Base-by-base conservation (phyloP, 345 rosid species). In the Adansonia digitata region DNA sequence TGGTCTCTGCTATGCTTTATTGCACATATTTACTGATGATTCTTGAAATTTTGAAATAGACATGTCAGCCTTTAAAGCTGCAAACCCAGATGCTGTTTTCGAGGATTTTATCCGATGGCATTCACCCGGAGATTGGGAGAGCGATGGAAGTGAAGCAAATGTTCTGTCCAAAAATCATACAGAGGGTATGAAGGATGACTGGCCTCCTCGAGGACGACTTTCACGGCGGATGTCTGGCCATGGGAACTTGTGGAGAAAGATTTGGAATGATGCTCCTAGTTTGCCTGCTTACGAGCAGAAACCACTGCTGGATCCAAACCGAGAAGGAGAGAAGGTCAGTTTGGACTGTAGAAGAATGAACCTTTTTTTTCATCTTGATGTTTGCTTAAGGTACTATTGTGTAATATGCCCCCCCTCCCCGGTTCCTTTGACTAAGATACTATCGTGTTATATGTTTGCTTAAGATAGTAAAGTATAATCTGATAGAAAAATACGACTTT, bases 71-170 rank as follows among this genome's bases (percentile, higher is more conserved):
- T 95, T 95, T 84, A 91, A 95, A 91, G 99, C 99, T 53, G 98
- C 98, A 79, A 95, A 95, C 81, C 94, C 97, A 59, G 90, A 89
- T 79, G 94, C 97, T 65, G 82, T 90, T 31, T 95, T 95, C 74
- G 98, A 95, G 84, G 98, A 95, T 85, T 95, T 95, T 75, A 93
- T 95, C 74, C 88, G 97, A 75, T 95, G 99, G 99, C 98, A 95
- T 83, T 95, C 98, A 62, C 99, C 98, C 53, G 94, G 99, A 77
- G 99, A 93, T 81, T 95, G 99, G 99, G 92, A 84, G 79, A 75
- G 75, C 26, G 77, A 77, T 78, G 88, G 84, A 60, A 55, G 56
- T 68, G 66, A 78, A 78, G 84, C 79, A 69, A 77, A 78, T 71
- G 81, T 78, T 83, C 52, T 79, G 77, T 84, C 91, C 15, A 71